phyloP scores from a whole-genome alignment of 2,329 filamentous ascomycete genomes.

The Dactylonectria macrodidyma region DNA sequence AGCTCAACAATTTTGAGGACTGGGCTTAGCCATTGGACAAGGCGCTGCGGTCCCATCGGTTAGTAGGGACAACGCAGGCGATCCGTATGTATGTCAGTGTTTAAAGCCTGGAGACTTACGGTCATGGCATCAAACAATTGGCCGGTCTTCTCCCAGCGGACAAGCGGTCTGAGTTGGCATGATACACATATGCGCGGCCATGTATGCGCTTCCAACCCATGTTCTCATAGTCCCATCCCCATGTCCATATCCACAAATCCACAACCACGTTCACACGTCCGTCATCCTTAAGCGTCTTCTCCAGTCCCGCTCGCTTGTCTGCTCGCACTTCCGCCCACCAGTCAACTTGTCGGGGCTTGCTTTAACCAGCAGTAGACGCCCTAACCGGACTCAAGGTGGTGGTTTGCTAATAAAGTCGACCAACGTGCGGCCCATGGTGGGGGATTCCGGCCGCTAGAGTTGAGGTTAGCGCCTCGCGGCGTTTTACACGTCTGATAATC shows the following conservation, averaged over 20 bases:
- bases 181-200: conserved; percentile 43
- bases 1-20: conserved; percentile 27
- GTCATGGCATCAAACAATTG: conserved; percentile 24
- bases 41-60: conserved; percentile 6
- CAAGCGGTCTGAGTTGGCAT: conserved; percentile 49
- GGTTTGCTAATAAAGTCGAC: conserved; percentile 6
- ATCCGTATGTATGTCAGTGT: conserved; percentile 11
- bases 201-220: conserved; percentile 38
- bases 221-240: conserved; percentile 31
- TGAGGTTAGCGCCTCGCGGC: conserved; percentile 21
- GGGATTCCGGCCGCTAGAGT: conserved; percentile 4
- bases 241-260: conserved; percentile 30
- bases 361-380: conserved; percentile 16
- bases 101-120: conserved; percentile 7
- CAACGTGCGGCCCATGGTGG: background rate
- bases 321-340: conserved; percentile 23
- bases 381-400: conserved; percentile 14
- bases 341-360: conserved; percentile 19
- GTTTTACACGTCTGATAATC: conserved; percentile 22
- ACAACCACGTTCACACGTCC: conserved; percentile 21
- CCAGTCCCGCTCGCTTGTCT: conserved; percentile 20
- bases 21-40: conserved; percentile 14
- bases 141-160: conserved; percentile 24
- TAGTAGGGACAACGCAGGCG: conserved; percentile 23
- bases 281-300: conserved; percentile 3